Evolutionary conservation across 805 yeast species (phyloP).

Genomic region (Ogataea dorogensis): DNA sequence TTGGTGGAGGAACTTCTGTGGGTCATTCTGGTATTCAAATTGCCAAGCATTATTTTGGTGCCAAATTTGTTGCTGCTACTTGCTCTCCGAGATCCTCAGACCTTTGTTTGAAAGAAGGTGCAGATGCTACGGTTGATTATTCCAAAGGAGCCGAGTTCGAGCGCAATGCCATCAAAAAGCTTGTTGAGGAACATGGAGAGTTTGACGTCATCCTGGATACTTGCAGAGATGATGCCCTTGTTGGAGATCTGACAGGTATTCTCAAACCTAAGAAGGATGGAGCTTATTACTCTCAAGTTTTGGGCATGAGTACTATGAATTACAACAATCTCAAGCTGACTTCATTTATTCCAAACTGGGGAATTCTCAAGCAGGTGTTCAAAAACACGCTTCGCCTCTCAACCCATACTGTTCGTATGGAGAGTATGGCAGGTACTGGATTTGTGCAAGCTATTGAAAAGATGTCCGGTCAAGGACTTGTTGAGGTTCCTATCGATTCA

Average conservation of each 20-base stretch:
- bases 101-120: conserved; percentile 41
- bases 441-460: neutral
- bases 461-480: conserved; percentile 9
- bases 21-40: conserved; percentile 58
- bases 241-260: conserved; percentile 38
- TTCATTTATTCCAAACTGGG: neutral
- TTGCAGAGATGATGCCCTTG: conserved; percentile 53
- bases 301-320: conserved; percentile 48
- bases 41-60: conserved; percentile 47
- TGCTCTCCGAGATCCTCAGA: conserved; percentile 38
- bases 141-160: conserved; percentile 35
- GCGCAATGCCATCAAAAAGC: neutral
- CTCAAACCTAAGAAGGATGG: conserved; percentile 45
- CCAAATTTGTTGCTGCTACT: conserved; percentile 52
- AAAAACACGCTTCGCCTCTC: neutral
- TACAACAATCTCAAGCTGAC: conserved; percentile 25
- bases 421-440: neutral
- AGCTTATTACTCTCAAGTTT: conserved; percentile 48
- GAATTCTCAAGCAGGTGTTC: neutral
- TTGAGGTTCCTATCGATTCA: conserved; percentile 32
- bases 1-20: conserved; percentile 75
- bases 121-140: conserved; percentile 57
- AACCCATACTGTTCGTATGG: neutral
- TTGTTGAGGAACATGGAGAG: conserved; percentile 33
- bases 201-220: conserved; percentile 63